Evolutionary conservation across 345 rosid species (phyloP), one percentile per base, ranked within the genome.

Genomic region (Lepidium africanum): DNA sequence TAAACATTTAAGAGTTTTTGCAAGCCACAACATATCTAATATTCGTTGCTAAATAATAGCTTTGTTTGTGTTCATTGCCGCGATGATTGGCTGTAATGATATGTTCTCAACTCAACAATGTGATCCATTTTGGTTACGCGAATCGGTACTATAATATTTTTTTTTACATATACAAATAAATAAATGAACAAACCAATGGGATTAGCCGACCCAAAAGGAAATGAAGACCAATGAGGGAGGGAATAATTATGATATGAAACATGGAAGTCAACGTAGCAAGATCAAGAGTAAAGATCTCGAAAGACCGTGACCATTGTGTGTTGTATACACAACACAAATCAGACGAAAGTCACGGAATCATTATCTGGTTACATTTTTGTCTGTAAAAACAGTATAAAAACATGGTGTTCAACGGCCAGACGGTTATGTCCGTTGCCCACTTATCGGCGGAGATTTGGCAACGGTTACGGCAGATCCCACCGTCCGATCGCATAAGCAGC

Each of bases 401-500:
- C 15, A 82, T 88, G 96, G 96, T 88, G 78, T 88, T 83, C 63
- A 86, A 76, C 74, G 80, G 86, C 77, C 30, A 59, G 39, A 51
- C 66, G 10, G 80, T 82, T 41, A 6, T 82, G 39, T 56, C 78
- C n/a, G 81, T 83, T 14, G 89, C 88, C 2, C 88, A 81, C 75
- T 62, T 48, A 15, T 86, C 96, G 27, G 87, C 87, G 2, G 83
- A 78, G 62, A 39, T 65, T 46, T 89, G 91, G 80, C 91, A 84
- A 37, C 65, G 67, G 49, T 32, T 76, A 25, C 73, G 83, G 2
- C 65, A 79, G 80, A 72, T 86, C 15, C 74, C 83, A 7, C 60
- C 69, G 13, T 74, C 69, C 10, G 85, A 86, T 10, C 89, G 86
- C 9, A 17, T 89, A 10, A 82, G 68, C 72, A 76, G 81, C 69